Percentiles rank a stretch among this genome's conserved stretches.
Evolutionary conservation across 345 rosid genomes (phyloP).

Genomic region (Psidium guajava): DNA sequence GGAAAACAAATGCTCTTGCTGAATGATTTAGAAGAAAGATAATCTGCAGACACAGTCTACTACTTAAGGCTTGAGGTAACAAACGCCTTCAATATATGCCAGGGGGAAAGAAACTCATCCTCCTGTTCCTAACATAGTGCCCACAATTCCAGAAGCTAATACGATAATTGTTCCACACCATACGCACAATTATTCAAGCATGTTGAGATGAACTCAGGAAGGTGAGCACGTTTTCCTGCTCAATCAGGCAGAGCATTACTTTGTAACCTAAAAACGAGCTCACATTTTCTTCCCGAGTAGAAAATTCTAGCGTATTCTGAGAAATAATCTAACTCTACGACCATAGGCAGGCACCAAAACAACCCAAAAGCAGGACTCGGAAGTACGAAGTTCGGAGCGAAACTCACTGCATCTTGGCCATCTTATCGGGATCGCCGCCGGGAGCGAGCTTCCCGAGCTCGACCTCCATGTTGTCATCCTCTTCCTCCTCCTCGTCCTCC

Average conservation of each 20-base stretch:
- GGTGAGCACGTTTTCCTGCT: background rate
- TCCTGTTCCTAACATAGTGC: background rate
- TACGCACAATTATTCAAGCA: background rate
- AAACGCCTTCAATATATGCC: background rate
- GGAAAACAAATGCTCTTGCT: background rate
- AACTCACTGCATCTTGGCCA: slow-evolving; percentile 92
- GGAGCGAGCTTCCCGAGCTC: slow-evolving; percentile 70
- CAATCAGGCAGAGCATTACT: background rate
- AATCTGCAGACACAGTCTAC: background rate
- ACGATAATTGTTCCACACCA: background rate
- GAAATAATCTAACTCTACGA: background rate
- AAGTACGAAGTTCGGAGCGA: background rate
- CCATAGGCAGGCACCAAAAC: background rate
- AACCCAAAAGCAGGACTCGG: background rate
- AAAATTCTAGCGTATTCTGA: background rate
- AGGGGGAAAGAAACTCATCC: background rate
- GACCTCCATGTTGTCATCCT: slow-evolving; percentile 85
- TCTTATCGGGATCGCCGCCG: slow-evolving; percentile 62
- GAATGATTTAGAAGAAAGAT: background rate
- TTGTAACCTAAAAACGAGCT: background rate
- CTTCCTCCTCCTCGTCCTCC: slow-evolving; percentile 72
- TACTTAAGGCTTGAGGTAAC: background rate
- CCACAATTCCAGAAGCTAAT: background rate
- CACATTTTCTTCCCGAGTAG: background rate
- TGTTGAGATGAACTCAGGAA: background rate